Evolutionary conservation across 305 asterid genomes (phyloP).

Genomic region (Fraxinus sp.): DNA sequence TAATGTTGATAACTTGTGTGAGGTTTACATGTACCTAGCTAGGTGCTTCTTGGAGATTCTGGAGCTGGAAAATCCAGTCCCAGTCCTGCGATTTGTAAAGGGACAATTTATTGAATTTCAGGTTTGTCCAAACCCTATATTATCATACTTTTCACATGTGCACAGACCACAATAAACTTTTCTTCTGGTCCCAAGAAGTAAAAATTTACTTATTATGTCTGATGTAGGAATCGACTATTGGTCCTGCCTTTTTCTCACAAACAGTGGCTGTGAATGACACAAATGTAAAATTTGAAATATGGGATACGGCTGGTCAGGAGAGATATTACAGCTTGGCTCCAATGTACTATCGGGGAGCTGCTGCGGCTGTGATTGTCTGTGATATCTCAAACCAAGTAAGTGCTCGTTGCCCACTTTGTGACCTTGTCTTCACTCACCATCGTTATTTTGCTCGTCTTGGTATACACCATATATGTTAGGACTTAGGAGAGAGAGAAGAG

Average conservation of each 20-base stretch:
- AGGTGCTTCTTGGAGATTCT: conserved; percentile 87
- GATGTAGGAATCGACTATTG: conserved; percentile 77
- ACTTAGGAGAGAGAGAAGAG: not conserved
- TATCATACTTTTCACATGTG: too few relatives aligned
- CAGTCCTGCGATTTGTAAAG: conserved; percentile 76
- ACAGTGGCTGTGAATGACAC: conserved; percentile 75
- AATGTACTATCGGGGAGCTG: conserved; percentile 82
- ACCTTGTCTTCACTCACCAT: not conserved
- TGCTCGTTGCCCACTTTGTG: not conserved
- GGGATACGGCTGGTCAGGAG: conserved; percentile 92
- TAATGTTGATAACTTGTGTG: conserved; percentile 20
- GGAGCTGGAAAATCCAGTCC: conserved; percentile 82
- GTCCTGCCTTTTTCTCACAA: conserved; percentile 75
- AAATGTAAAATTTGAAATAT: conserved; percentile 75
- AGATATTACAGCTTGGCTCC: conserved; percentile 89
- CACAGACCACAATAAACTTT: too few relatives aligned
- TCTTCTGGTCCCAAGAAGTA: not conserved
- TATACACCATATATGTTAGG: not conserved
- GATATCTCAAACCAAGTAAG: conserved; percentile 71
- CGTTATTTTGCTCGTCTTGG: not conserved
- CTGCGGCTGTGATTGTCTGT: conserved; percentile 72
- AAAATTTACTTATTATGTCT: conserved; percentile 11
- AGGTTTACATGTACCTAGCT: not conserved
- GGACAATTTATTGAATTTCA: conserved; percentile 83
- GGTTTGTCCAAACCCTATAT: conserved; percentile 35